Base-by-base conservation (phyloP, 306 rosid species). In the Sesbania bispinosa region DNA sequence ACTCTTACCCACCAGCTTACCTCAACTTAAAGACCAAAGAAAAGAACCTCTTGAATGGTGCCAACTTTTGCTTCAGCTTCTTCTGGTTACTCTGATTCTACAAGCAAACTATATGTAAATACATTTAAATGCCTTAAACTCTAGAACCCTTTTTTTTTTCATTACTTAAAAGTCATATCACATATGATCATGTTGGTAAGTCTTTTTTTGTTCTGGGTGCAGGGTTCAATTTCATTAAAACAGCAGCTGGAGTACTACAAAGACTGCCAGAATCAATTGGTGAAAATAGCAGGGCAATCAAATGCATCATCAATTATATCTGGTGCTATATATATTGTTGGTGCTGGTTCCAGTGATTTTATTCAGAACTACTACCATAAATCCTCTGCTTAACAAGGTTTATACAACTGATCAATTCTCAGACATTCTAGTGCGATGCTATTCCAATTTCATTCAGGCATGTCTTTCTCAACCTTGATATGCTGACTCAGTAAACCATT, bases 11-110 rank as follows among this genome's bases (percentile, higher is more conserved):
- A 23, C 87, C 87, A 35, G 79, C 87, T 51, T 83, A 83, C 42
- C 79, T 75, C 57, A 83, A 71, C 84, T 71, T 83, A 38, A 21
- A 66, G 47, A 9, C 5, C 46, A 79, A 83, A 75, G 84, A 81
- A 42, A 43, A 6, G 1, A 83, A 79, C 55, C 79, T 83, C 39
- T 60, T 83, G 54, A 75, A 75, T 45, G 87, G 87, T 19, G 14
- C 76, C 27, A 83, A 83, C 55, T 82, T n/a, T 92, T 82, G 97
- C 93, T 23, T 92, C 96, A 4, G 96, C 88, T 81, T 76, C 88
- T 73, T 92, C 96, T 57, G 97, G 97, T 7, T 87, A 84, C 83
- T 83, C 61, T 68, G 90, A 76, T 11, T 0, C 73, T 50, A 87
- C 96, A 19, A 85, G 96, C 38, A 75, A 88, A 4, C 46, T 89